Conservation (phyloP, 2,329 filamentous ascomycete genomes). For the Tolypocladium pustulatum region DNA sequence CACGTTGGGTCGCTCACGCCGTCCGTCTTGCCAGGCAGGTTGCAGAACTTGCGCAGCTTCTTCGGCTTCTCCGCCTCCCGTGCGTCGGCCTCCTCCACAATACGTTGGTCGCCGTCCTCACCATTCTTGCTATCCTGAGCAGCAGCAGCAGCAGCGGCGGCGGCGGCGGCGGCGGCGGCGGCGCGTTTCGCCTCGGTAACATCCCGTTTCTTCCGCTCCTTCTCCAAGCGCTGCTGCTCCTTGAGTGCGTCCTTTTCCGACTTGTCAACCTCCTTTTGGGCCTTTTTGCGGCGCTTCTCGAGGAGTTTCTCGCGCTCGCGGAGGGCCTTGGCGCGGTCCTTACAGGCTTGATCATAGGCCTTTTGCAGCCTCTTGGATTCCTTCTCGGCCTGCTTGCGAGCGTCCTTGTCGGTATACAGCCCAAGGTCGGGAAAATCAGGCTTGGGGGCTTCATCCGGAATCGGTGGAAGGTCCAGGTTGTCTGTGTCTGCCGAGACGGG, state of each 20-base stretch:
- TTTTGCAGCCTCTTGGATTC: constrained; percentile 54
- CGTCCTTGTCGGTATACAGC: constrained; percentile 50
- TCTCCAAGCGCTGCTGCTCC: constrained; percentile 20
- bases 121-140: not conserved
- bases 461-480: constrained; percentile 24
- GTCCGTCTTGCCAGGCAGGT: constrained; percentile 46
- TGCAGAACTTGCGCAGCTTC: constrained; percentile 70
- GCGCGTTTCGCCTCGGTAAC: constrained; percentile 17
- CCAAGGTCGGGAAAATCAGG: constrained; percentile 39
- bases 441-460: constrained; percentile 39
- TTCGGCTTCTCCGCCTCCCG: constrained; percentile 16
- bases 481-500: not conserved
- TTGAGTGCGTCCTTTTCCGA: constrained; percentile 28
- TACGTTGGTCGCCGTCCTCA: not conserved
- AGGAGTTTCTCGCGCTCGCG: constrained; percentile 51
- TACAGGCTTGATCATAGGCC: constrained; percentile 54
- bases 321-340: constrained; percentile 54
- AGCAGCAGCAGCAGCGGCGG: not conserved
- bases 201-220: constrained; percentile 17
- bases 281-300: constrained; percentile 40
- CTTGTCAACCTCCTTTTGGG: constrained; percentile 29
- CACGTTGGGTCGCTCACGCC: constrained; percentile 59
- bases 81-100: not conserved
- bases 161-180: too few species aligned
- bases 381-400: constrained; percentile 58